Percentiles rank a stretch among this genome's conserved stretches.
Evolutionary conservation across 139 green algal genomes (phyloP).

Genomic region (Nannochloris sp.): DNA sequence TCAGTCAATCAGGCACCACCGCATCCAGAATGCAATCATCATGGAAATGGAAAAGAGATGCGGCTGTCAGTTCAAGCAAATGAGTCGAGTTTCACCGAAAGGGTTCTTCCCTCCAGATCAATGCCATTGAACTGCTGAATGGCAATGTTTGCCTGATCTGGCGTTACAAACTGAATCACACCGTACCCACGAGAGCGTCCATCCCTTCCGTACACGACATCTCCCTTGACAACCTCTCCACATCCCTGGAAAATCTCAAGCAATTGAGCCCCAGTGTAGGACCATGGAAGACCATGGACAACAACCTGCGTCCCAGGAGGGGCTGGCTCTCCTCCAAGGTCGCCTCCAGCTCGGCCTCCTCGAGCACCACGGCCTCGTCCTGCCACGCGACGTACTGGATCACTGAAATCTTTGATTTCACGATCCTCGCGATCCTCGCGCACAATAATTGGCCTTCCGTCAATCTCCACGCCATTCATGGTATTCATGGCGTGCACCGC

Average conservation of each 20-base stretch:
- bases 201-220: conserved; percentile 67
- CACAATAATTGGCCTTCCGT: conserved; percentile 79
- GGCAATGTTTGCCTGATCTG: conserved; percentile 57
- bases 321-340: not conserved
- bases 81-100: conserved; percentile 79
- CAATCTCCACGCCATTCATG: conserved; percentile 74
- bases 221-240: conserved; percentile 54
- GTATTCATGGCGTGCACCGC: conserved; percentile 58
- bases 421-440: conserved; percentile 89
- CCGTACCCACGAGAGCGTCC: conserved; percentile 77
- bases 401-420: conserved; percentile 71
- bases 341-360: not conserved
- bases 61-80: conserved; percentile 48
- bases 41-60: not conserved
- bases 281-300: conserved; percentile 85
- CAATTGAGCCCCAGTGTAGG: conserved; percentile 71
- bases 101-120: conserved; percentile 67
- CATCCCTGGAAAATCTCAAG: conserved; percentile 63
- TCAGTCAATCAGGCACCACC: too few relatives aligned
- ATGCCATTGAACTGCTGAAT: conserved; percentile 68
- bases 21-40: too few relatives aligned
- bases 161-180: conserved; percentile 67
- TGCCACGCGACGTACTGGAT: not conserved
- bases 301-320: conserved; percentile 57
- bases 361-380: not conserved